Evolutionary conservation across 2,329 filamentous ascomycete genomes (phyloP).

Genomic region (Ophiostoma piceae): DNA sequence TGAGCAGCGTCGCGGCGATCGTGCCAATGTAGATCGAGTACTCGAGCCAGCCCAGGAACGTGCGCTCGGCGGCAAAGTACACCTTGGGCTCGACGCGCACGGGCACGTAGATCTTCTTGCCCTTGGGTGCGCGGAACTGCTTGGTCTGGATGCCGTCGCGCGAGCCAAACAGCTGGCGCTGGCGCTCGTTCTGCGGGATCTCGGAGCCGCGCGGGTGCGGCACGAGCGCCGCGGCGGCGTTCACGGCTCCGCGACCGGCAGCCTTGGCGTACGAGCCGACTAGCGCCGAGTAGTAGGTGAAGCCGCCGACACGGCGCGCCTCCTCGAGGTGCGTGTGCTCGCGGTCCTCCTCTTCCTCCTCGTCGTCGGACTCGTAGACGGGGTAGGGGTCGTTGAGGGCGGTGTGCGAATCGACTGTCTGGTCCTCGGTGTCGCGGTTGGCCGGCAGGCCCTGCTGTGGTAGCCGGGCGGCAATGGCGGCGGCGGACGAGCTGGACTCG

Average conservation of each 20-base stretch:
- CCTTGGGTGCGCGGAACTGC: conserved; percentile 67
- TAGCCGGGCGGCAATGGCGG: conserved; percentile 22
- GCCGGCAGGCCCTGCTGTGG: conserved; percentile 35
- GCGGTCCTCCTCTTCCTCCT: conserved; percentile 66
- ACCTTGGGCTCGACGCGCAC: conserved; percentile 96
- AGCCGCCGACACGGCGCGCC: conserved; percentile 69
- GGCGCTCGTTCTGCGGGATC: conserved; percentile 54
- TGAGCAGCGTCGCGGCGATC: conserved; percentile 76
- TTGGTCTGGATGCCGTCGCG: conserved; percentile 50
- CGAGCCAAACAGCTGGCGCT: conserved; percentile 50
- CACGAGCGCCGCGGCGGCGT: conserved; percentile 46
- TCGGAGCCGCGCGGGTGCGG: conserved; percentile 52
- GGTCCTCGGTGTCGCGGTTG: conserved; percentile 71
- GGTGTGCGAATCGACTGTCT: conserved; percentile 52
- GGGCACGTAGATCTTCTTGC: conserved; percentile 92
- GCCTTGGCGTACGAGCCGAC: conserved; percentile 44
- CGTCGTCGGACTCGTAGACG: conserved; percentile 87
- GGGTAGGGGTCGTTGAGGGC: conserved; percentile 65
- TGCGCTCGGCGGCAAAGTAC: conserved; percentile 92
- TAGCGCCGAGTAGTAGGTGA: conserved; percentile 64
- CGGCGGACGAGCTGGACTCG: conserved; percentile 38
- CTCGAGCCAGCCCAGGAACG: conserved; percentile 94
- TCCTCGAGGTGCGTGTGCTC: conserved; percentile 64
- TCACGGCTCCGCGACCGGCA: conserved; percentile 39
- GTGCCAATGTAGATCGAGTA: conserved; percentile 92